Conservation (phyloP, 495 filamentous ascomycete species). For the Cryomyces antarcticus region DNA sequence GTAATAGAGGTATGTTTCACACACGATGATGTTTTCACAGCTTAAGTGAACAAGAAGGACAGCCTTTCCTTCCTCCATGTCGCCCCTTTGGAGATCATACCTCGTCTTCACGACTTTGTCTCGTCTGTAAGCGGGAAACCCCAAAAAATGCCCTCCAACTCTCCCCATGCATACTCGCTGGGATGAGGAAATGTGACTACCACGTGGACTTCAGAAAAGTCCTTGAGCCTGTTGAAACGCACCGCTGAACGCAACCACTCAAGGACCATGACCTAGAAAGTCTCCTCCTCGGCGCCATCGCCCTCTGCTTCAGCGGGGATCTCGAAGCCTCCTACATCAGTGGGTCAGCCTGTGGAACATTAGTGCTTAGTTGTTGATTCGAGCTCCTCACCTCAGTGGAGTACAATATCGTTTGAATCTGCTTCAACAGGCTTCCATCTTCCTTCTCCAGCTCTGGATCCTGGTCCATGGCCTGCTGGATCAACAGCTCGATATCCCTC, state of each 20-base stretch:
- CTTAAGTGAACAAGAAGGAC: no score
- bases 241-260: background rate
- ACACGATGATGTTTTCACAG: no score
- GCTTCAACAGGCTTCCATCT: constrained; percentile 74
- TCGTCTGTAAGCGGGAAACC: no score
- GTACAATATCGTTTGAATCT: constrained; percentile 91
- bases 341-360: background rate
- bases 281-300: constrained; percentile 41
- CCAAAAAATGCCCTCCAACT: no score
- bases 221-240: background rate
- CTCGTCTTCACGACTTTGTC: no score
- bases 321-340: constrained; percentile 44
- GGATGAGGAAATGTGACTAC: no score
- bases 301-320: constrained; percentile 51
- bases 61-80: no score
- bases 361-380: background rate
- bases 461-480: constrained; percentile 78
- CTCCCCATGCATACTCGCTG: no score
- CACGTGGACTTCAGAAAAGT: no score
- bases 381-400: constrained; percentile 57
- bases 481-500: constrained; percentile 81
- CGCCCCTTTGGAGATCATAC: no score
- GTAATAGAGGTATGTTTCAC: no score
- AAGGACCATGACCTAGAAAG: constrained; percentile 30
- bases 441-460: constrained; percentile 84